Conservation (phyloP, 2,329 filamentous ascomycete species). For the Fusarium sororula region DNA sequence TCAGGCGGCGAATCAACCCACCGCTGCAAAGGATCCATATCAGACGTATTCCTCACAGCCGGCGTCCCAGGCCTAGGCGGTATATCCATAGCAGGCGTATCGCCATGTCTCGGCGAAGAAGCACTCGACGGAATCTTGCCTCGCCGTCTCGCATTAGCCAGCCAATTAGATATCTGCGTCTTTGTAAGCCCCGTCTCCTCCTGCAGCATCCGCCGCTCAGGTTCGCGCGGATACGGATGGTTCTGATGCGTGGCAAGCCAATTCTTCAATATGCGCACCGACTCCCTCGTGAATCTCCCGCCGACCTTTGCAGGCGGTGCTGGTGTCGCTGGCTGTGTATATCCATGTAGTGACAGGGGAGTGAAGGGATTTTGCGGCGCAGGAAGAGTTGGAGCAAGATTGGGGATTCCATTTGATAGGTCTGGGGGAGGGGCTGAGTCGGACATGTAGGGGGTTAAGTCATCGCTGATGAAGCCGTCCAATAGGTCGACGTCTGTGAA, state of each 20-base stretch:
- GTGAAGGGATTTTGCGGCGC: neutral
- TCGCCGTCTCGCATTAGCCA: conserved; percentile 83
- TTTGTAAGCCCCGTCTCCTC: conserved; percentile 78
- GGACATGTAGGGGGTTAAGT: conserved; percentile 16
- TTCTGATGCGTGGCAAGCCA: conserved; percentile 80
- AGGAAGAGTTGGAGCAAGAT: neutral
- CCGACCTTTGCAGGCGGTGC: conserved; percentile 31
- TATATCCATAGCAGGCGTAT: conserved; percentile 62
- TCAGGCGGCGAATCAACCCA: conserved; percentile 47
- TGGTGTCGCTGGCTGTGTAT: neutral
- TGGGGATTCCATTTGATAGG: neutral
- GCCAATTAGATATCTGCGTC: conserved; percentile 86
- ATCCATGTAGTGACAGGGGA: neutral
- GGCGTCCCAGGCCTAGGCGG: conserved; percentile 55
- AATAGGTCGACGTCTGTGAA: conserved; percentile 30
- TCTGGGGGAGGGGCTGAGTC: conserved; percentile 5
- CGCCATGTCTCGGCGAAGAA: conserved; percentile 14
- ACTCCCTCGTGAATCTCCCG: conserved; percentile 69
- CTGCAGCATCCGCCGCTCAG: conserved; percentile 80
- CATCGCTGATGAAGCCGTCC: conserved; percentile 28
- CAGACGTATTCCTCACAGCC: conserved; percentile 39
- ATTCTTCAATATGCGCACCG: conserved; percentile 78
- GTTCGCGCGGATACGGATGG: conserved; percentile 85
- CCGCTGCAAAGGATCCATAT: conserved; percentile 42
- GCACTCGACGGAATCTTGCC: conserved; percentile 66